A percentile compares a stretch with the other conserved stretches of the same genome.
Evolutionary conservation across 2,329 filamentous ascomycete genomes (phyloP).

Genomic region (Dothideomycetidae sp.): DNA sequence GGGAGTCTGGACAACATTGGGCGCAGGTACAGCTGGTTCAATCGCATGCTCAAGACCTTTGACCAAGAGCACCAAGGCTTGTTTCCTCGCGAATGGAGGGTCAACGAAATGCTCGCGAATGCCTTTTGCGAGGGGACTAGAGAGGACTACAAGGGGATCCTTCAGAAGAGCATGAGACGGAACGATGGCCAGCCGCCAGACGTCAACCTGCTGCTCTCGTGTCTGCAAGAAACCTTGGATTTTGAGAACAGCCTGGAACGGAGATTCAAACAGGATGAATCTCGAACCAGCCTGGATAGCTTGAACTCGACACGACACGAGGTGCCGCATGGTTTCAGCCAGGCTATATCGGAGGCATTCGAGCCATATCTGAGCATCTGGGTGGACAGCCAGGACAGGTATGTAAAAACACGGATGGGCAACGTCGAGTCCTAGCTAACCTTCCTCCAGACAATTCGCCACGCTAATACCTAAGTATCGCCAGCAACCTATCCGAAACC

Average conservation of each 20-base stretch:
- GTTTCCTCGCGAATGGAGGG: conserved; percentile 78
- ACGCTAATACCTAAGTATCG: conserved; percentile 78
- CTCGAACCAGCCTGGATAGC: conserved; percentile 72
- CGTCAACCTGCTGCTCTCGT: conserved; percentile 76
- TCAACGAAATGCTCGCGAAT: conserved; percentile 78
- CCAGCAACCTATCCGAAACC: conserved; percentile 60
- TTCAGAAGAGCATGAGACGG: conserved; percentile 74
- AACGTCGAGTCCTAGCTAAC: conserved; percentile 1
- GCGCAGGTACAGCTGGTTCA: conserved; percentile 89
- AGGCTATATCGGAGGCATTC: conserved; percentile 89
- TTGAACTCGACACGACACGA: conserved; percentile 54
- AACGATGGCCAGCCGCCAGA: conserved; percentile 67
- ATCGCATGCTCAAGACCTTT: conserved; percentile 85
- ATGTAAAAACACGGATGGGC: conserved; percentile 12
- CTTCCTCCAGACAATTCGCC: conserved; percentile 48
- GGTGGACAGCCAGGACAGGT: conserved; percentile 89
- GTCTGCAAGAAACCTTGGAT: conserved; percentile 87
- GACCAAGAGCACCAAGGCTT: conserved; percentile 83
- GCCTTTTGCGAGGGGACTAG: conserved; percentile 90
- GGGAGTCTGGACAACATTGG: conserved; percentile 95
- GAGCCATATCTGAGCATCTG: conserved; percentile 93
- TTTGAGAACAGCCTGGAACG: conserved; percentile 88
- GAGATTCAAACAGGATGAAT: conserved; percentile 51
- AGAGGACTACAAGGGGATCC: conserved; percentile 86
- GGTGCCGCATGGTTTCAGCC: conserved; percentile 63